A percentile compares a stretch with the other conserved stretches of the same genome.
Evolutionary conservation across 805 yeast species (phyloP).

Genomic region (Yamadazyma olivae): DNA sequence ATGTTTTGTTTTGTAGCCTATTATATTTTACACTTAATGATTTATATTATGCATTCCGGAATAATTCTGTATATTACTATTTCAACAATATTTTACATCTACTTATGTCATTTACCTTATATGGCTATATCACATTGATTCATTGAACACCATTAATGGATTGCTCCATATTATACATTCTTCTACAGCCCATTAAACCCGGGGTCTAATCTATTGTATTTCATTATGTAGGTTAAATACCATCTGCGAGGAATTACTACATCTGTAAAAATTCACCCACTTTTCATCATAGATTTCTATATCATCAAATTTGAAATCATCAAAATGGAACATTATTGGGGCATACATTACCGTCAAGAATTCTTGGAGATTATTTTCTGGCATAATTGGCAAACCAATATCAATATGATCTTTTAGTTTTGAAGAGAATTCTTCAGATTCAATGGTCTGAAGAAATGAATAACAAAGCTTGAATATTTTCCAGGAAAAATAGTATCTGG

Average conservation of each 20-base stretch:
- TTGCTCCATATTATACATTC: no score
- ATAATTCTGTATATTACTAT: no score
- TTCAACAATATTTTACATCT: no score
- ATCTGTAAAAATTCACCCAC: slow-evolving; percentile 4
- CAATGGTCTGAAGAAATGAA: neutral
- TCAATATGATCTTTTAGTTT: neutral
- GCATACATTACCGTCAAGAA: neutral
- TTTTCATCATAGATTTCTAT: neutral
- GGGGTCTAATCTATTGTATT: no score
- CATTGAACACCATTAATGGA: no score
- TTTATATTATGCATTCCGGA: no score
- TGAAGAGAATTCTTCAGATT: neutral
- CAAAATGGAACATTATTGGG: neutral
- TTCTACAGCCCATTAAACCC: no score
- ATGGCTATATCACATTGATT: no score
- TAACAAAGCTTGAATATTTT: neutral
- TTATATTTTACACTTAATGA: no score
- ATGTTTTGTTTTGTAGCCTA: no score
- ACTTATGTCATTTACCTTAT: no score
- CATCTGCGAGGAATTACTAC: neutral
- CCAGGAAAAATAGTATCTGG: slow-evolving; percentile 2
- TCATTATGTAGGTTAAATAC: no score
- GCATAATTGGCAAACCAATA: neutral
- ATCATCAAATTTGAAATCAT: neutral
- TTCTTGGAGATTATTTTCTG: neutral